These are phyloP conservation scores for Backusella luteola DNA, from an alignment of 192 early-diverging fungal species.

Conservation along the genomic window DNA sequence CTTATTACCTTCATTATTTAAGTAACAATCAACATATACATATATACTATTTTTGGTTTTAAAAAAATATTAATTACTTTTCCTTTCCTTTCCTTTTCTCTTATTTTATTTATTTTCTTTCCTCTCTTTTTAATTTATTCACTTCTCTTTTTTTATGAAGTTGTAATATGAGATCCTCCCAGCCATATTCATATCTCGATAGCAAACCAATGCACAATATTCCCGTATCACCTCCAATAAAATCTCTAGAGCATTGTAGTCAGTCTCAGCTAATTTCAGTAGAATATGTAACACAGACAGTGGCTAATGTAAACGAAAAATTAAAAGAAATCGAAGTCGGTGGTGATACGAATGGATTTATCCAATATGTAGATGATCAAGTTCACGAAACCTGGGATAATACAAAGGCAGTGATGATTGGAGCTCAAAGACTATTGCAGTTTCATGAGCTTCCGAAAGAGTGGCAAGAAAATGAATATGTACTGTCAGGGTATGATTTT, in stretches of 20 bases:
- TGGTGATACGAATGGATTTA: constrained; percentile 47
- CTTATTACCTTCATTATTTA: not conserved
- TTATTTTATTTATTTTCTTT: not conserved
- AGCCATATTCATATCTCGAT: not conserved
- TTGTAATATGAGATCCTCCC: not conserved
- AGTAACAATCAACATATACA: not conserved
- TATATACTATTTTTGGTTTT: not conserved
- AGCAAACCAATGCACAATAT: not conserved
- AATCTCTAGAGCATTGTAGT: not conserved
- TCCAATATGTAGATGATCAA: constrained; percentile 55
- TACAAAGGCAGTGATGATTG: constrained; percentile 47
- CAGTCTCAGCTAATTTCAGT: not conserved
- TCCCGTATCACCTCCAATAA: not conserved
- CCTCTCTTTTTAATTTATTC: not conserved
- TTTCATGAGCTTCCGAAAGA: constrained; percentile 58
- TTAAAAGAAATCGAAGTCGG: constrained; percentile 43
- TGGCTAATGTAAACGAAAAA: not conserved
- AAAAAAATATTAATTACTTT: not conserved
- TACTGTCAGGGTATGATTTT: constrained; percentile 44
- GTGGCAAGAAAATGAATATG: constrained; percentile 65
- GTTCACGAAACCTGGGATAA: constrained; percentile 49
- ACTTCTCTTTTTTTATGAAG: not conserved
- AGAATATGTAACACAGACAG: not conserved
- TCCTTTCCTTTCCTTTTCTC: not conserved
- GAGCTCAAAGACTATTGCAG: constrained; percentile 50